phyloP scores from a whole-genome alignment of 208 protist genomes.

The Vickermania ingenoplastis region DNA sequence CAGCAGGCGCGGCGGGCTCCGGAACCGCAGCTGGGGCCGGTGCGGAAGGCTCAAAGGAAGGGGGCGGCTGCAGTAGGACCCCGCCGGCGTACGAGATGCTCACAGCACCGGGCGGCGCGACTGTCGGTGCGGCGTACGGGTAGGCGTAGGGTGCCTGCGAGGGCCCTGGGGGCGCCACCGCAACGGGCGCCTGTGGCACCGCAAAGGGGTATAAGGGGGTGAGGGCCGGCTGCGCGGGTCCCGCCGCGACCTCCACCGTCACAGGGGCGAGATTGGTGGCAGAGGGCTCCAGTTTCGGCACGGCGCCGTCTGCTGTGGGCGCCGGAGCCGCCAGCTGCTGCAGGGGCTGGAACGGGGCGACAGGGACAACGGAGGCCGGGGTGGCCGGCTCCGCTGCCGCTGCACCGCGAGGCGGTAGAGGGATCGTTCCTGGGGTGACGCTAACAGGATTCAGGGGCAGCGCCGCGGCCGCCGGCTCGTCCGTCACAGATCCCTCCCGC shows the following conservation, averaged over 20 bases:
- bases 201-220: no score
- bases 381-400: not conserved
- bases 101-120: not conserved
- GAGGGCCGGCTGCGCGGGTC: no score
- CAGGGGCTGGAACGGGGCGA: not conserved
- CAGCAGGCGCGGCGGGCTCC: not conserved
- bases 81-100: not conserved
- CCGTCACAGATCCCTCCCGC: not conserved
- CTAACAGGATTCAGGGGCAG: not conserved
- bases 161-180: not conserved
- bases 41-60: conserved; percentile 2
- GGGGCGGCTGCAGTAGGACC: not conserved
- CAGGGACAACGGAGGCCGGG: not conserved
- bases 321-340: not conserved
- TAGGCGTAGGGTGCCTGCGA: no score
- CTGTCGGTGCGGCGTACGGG: no score
- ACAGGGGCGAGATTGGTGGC: no score
- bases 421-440: not conserved
- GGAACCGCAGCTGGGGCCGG: not conserved
- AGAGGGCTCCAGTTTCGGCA: no score
- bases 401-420: not conserved
- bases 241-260: no score
- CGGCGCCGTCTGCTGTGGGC: not conserved
- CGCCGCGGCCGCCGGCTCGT: not conserved
- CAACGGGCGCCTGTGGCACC: not conserved